Conservation (phyloP, 23 red algal genomes). For the Cyanidium caldarium region DNA sequence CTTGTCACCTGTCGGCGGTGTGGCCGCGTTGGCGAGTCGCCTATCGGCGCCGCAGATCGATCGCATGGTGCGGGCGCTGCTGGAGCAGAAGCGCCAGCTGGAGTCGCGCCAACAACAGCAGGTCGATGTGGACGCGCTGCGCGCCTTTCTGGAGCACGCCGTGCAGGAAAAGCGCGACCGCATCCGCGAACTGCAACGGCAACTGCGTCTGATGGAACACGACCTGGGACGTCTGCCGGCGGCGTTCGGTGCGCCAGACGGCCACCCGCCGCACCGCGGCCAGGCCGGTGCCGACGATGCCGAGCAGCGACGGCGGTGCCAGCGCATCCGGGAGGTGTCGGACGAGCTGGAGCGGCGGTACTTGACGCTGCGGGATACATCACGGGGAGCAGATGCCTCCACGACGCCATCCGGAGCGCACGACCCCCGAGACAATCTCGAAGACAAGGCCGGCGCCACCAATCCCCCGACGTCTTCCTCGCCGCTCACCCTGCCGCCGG, state of each 20-base stretch:
- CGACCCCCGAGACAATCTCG: not conserved
- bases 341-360: not conserved
- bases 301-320: not conserved
- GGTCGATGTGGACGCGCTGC: not conserved
- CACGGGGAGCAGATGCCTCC: not conserved
- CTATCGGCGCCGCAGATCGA: not conserved
- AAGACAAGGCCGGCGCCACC: not conserved
- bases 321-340: not conserved
- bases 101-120: not conserved
- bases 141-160: not conserved
- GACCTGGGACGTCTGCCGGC: not conserved
- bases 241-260: too few species aligned
- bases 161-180: not conserved
- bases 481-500: conserved; percentile 7
- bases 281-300: too few species aligned
- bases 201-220: not conserved
- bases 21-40: not conserved
- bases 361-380: not conserved
- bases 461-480: conserved; percentile 1
- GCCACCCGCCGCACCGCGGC: too few species aligned
- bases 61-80: not conserved
- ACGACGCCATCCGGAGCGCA: not conserved
- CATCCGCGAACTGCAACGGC: not conserved
- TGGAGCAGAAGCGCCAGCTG: not conserved
- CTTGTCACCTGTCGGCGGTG: too few species aligned